Conservation (phyloP, 106 monocot species). For the Allium fistulosum region DNA sequence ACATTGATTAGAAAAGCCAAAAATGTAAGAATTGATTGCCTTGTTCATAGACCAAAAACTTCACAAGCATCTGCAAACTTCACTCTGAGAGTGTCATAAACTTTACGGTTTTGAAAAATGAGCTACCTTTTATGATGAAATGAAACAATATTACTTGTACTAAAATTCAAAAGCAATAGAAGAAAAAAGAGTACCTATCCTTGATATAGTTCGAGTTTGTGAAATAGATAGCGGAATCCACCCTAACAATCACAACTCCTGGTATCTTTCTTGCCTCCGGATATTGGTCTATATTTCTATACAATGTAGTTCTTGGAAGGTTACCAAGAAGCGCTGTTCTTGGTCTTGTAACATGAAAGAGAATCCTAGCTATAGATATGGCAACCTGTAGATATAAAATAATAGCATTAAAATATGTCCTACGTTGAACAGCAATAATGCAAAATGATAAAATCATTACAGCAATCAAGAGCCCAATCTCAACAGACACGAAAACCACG, state of each 20-base stretch:
- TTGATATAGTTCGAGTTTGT: constrained; percentile 44
- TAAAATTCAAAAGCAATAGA: too few species aligned
- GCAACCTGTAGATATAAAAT: constrained; percentile 16
- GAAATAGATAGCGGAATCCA: constrained; percentile 48
- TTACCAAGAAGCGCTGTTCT: constrained; percentile 41
- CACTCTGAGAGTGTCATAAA: background rate
- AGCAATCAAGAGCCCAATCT: constrained; percentile 83
- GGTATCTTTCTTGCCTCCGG: constrained; percentile 38
- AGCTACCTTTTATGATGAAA: too few species aligned
- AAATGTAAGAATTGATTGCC: too few species aligned
- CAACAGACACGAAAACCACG: constrained; percentile 66
- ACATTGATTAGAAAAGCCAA: background rate
- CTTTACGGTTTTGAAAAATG: too few species aligned
- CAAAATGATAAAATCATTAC: constrained; percentile 24
- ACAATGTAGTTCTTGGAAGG: constrained; percentile 31
- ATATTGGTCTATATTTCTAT: constrained; percentile 44
- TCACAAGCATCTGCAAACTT: background rate
- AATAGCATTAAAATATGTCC: background rate
- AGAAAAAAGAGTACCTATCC: constrained; percentile 21
- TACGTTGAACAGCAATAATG: background rate
- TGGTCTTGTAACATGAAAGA: constrained; percentile 44
- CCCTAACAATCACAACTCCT: constrained; percentile 36
- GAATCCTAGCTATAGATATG: constrained; percentile 49
- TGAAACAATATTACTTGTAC: too few species aligned
- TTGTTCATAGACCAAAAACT: background rate